phyloP scores from a whole-genome alignment of 1,284 basidiomycete species.

The Puccinia coronata region DNA sequence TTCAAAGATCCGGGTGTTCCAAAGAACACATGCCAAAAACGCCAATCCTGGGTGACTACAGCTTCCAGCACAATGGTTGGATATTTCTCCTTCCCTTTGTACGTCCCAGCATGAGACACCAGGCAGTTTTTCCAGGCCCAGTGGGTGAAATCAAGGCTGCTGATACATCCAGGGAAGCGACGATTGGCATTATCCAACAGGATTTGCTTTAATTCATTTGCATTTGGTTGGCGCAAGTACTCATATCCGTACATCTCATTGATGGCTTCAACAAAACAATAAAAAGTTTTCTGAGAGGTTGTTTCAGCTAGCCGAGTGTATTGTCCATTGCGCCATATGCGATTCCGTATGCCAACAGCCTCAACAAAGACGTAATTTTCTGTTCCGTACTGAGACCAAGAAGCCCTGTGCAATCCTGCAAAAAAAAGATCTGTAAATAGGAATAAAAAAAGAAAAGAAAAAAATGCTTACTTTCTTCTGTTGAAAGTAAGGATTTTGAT shows the following conservation, averaged over 20 bases:
- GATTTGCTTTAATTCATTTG: background rate
- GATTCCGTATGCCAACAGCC: background rate
- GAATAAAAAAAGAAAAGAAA: too few species aligned
- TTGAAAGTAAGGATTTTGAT: too few species aligned
- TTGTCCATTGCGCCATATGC: background rate
- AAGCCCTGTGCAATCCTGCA: background rate
- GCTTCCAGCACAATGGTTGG: background rate
- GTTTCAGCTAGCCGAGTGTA: background rate
- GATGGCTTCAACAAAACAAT: conserved; percentile 10
- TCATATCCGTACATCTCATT: background rate
- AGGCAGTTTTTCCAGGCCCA: conserved; percentile 38
- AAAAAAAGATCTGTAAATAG: background rate
- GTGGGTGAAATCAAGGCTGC: conserved; percentile 27
- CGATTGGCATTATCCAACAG: background rate
- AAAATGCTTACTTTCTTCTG: too few species aligned
- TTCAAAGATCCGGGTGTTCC: background rate
- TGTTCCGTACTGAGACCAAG: background rate
- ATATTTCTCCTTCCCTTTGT: conserved; percentile 17
- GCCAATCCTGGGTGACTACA: background rate
- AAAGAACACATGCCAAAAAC: background rate
- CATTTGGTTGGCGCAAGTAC: background rate
- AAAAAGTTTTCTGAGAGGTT: background rate
- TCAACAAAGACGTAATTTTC: background rate
- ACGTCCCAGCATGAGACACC: background rate
- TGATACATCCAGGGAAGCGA: too few species aligned